A percentile compares a stretch with the other conserved stretches of the same genome.
Conservation (phyloP, 345 rosid genomes). For the Aegle marmelos region DNA sequence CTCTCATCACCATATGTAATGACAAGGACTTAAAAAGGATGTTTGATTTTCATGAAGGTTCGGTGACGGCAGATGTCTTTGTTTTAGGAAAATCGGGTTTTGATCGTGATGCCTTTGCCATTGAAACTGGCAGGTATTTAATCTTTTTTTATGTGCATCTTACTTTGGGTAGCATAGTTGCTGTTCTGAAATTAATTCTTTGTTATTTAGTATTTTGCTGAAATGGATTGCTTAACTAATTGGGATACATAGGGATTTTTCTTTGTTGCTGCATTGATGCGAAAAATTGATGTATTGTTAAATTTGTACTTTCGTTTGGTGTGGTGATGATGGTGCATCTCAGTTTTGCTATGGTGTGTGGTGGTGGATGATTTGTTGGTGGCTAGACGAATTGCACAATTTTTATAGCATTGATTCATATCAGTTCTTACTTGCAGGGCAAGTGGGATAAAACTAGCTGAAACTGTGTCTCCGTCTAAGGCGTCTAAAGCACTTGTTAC, state of each 20-base stretch:
- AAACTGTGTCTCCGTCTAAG: constrained; percentile 30
- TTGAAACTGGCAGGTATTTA: constrained; percentile 45
- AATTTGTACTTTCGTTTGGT: background rate
- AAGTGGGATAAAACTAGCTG: constrained; percentile 39
- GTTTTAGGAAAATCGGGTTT: constrained; percentile 63
- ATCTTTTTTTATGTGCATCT: background rate
- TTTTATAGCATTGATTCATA: background rate
- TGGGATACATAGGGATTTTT: background rate
- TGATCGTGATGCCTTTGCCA: constrained; percentile 27
- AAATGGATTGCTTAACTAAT: background rate
- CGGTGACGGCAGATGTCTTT: constrained; percentile 76
- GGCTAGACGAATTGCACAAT: background rate
- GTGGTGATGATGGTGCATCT: background rate
- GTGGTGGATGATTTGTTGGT: constrained; percentile 2
- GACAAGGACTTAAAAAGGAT: constrained; percentile 80
- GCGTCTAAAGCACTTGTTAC: constrained; percentile 30
- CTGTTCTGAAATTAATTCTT: background rate
- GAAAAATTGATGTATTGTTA: constrained; percentile 3
- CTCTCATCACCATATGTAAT: constrained; percentile 62
- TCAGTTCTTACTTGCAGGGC: constrained; percentile 38
- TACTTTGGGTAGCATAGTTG: constrained; percentile 6
- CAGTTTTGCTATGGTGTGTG: background rate
- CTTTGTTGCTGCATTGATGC: background rate
- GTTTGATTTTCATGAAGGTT: constrained; percentile 64
- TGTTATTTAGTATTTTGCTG: constrained; percentile 2